Percentiles rank a stretch among this genome's conserved stretches.
phyloP scores from a whole-genome alignment of 208 protist genomes.

The Trypanosoma melophagium region DNA sequence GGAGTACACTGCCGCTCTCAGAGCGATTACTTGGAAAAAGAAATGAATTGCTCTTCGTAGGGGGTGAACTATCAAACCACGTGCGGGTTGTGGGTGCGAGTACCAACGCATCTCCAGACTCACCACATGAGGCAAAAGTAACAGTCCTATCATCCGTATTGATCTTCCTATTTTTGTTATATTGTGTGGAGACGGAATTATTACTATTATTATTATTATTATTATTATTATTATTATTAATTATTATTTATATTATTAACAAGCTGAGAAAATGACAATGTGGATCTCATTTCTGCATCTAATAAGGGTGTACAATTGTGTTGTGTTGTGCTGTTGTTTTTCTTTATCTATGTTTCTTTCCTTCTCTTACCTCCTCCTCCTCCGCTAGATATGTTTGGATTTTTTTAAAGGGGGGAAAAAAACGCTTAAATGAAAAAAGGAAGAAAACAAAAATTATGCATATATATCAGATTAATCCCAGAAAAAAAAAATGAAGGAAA shows the following conservation, averaged over 20 bases:
- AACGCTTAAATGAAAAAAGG: neutral
- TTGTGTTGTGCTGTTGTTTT: too few species aligned
- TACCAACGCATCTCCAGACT: neutral
- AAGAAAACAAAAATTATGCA: neutral
- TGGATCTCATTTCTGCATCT: too few species aligned
- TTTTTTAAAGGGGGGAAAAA: slow-evolving; percentile 2
- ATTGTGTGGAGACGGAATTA: too few species aligned
- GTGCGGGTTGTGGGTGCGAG: neutral
- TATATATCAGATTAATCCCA: neutral
- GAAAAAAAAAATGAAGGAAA: slow-evolving; percentile 18
- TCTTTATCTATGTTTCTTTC: neutral
- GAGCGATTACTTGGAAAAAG: slow-evolving; percentile 28
- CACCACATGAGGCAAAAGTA: neutral
- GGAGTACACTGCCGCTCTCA: slow-evolving; percentile 17
- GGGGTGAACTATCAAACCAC: slow-evolving; percentile 15
- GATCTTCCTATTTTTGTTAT: neutral
- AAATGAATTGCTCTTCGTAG: slow-evolving; percentile 2
- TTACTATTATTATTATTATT: too few species aligned
- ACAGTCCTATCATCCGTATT: neutral
- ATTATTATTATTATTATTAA: too few species aligned
- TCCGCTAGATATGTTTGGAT: neutral
- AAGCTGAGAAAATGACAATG: too few species aligned
- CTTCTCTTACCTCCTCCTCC: neutral
- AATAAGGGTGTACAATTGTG: too few species aligned
- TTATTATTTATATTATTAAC: too few species aligned